phyloP scores from a whole-genome alignment of 2,329 filamentous ascomycete genomes.

The Aotearoamyces nothofagi region DNA sequence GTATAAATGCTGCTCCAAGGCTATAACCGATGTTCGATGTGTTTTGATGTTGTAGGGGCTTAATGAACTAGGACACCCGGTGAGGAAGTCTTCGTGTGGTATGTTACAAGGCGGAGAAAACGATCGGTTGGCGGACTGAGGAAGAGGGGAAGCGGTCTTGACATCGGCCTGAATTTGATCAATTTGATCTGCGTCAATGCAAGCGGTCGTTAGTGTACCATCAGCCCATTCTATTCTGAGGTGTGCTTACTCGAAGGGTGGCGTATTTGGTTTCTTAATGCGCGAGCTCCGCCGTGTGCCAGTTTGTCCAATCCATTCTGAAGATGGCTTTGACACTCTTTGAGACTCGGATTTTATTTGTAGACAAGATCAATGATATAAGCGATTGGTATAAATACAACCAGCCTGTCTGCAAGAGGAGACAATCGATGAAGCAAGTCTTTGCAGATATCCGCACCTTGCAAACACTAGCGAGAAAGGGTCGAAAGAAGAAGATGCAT shows the following conservation, averaged over 20 bases:
- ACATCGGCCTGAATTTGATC: conserved; percentile 5
- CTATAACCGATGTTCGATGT: conserved; percentile 1
- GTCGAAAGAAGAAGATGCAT: too few relatives aligned
- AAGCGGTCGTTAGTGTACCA: conserved; percentile 4
- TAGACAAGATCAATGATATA: too few relatives aligned
- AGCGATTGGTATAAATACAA: too few relatives aligned
- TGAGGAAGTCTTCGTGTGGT: conserved; percentile 1
- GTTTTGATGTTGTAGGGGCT: conserved; percentile 1
- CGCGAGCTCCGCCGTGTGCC: conserved; percentile 4
- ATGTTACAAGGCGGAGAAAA: conserved; percentile 1
- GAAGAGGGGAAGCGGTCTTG: conserved; percentile 3
- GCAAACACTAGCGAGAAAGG: too few relatives aligned
- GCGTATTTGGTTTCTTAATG: conserved; percentile 4
- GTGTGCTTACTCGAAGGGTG: conserved; percentile 5
- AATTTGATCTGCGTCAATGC: conserved; percentile 4
- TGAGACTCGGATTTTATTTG: conserved; percentile 3
- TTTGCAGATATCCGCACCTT: too few relatives aligned
- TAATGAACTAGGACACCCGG: conserved; percentile 1
- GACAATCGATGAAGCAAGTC: too few relatives aligned
- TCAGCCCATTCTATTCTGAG: conserved; percentile 4
- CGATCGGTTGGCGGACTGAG: conserved; percentile 1
- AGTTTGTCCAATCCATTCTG: conserved; percentile 3
- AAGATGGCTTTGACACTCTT: conserved; percentile 4
- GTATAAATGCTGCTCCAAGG: conserved; percentile 1
- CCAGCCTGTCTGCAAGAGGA: too few relatives aligned